Conservation (phyloP, 2,329 filamentous ascomycete genomes). For the Penicillium janthinellum region DNA sequence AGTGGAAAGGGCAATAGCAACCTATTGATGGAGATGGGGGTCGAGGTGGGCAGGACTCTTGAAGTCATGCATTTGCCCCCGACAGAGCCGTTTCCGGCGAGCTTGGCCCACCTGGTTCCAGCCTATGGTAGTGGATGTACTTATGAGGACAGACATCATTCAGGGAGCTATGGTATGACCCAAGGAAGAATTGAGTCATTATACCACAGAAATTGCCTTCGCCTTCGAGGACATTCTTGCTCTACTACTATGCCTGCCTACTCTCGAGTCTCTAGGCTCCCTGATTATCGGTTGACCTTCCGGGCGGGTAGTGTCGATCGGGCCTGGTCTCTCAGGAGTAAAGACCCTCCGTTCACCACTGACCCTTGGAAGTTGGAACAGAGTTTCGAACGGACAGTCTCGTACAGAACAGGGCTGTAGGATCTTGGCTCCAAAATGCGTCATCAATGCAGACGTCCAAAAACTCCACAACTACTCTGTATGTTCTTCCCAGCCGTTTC, state of each 20-base stretch:
- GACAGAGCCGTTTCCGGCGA: conserved; percentile 4
- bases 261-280: not conserved
- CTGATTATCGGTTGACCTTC: not conserved
- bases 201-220: not conserved
- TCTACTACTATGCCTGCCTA: not conserved
- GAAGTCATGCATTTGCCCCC: conserved; percentile 4
- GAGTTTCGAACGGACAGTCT: not conserved
- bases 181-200: not conserved
- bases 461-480: not conserved
- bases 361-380: not conserved
- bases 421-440: not conserved
- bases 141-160: not conserved
- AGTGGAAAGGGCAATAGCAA: not conserved
- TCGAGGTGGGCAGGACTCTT: not conserved
- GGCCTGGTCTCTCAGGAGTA: not conserved
- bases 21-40: not conserved
- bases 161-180: not conserved
- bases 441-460: not conserved
- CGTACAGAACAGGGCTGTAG: not conserved
- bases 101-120: not conserved
- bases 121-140: not conserved
- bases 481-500: not conserved
- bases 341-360: not conserved
- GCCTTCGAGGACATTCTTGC: too few relatives aligned
- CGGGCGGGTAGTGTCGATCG: not conserved